Conservation (phyloP, 768 basidiomycete genomes). For the Tricholoma terreum region DNA sequence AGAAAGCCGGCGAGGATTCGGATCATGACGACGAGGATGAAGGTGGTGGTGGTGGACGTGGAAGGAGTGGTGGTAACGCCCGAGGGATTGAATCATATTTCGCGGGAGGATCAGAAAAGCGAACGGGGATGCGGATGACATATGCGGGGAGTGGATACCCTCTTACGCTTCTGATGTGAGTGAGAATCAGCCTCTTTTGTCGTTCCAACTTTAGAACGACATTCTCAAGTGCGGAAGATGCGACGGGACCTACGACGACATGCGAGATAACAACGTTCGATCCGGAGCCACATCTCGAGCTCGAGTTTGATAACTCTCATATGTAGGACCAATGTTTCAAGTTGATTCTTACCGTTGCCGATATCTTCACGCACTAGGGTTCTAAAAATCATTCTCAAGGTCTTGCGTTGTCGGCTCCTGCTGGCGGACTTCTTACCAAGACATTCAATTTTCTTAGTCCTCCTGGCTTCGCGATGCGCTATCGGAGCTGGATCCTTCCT, state of each 20-base stretch:
- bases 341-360: background rate
- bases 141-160: conserved; percentile 80
- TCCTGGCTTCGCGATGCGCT: conserved; percentile 94
- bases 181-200: conserved; percentile 10
- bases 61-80: conserved; percentile 14
- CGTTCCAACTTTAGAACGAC: background rate
- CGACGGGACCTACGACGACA: conserved; percentile 76
- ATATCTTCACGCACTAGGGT: conserved; percentile 40
- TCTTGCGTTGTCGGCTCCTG: conserved; percentile 19
- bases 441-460: conserved; percentile 41
- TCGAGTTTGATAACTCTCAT: conserved; percentile 69
- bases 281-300: conserved; percentile 75
- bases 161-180: conserved; percentile 75
- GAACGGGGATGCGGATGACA: conserved; percentile 82
- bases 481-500: conserved; percentile 86
- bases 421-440: background rate
- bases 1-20: conserved; percentile 43
- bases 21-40: conserved; percentile 41
- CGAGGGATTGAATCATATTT: conserved; percentile 59
- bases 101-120: conserved; percentile 50
- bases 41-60: conserved; percentile 34
- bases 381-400: conserved; percentile 85
- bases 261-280: conserved; percentile 87
- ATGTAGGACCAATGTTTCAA: conserved; percentile 38
- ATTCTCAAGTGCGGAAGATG: conserved; percentile 64